These are phyloP conservation scores for Malus fusca DNA, from an alignment of 306 rosid genomes.

Conservation along the genomic window DNA sequence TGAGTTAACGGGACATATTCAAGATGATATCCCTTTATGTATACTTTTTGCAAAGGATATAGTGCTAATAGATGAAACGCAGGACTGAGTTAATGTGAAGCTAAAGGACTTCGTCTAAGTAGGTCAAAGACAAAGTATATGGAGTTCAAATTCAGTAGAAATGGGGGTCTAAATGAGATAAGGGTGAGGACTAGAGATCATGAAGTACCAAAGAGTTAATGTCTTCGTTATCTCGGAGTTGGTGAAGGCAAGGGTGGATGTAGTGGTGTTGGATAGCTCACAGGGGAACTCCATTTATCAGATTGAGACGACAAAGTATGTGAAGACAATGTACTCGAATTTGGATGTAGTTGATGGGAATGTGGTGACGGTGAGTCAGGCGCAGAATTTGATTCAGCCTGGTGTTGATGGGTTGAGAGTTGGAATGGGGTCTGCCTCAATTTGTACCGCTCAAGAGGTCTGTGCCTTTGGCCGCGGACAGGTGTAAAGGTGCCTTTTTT, in stretches of 20 bases:
- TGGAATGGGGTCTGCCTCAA: slow-evolving; percentile 98
- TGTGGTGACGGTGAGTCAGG: slow-evolving; percentile 83
- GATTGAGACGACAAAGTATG: slow-evolving; percentile 73
- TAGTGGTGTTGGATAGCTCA: slow-evolving; percentile 85
- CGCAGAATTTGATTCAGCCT: slow-evolving; percentile 76
- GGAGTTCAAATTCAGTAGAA: too few species aligned
- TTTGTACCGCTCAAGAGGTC: slow-evolving; percentile 93
- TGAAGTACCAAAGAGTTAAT: too few species aligned
- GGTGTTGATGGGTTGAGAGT: slow-evolving; percentile 88
- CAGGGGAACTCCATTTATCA: slow-evolving; percentile 91
- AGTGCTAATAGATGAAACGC: too few species aligned
- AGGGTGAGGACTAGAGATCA: too few species aligned
- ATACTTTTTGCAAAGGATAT: too few species aligned
- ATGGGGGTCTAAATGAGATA: too few species aligned
- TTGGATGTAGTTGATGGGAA: slow-evolving; percentile 91
- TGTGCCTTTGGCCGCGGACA: slow-evolving; percentile 98
- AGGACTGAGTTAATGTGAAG: too few species aligned
- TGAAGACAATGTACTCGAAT: slow-evolving; percentile 48
- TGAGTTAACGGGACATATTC: too few species aligned
- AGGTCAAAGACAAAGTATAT: too few species aligned
- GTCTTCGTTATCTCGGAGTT: slow-evolving; percentile 15
- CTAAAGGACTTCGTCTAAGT: too few species aligned
- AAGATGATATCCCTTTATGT: too few species aligned
- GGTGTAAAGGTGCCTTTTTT: slow-evolving; percentile 31
- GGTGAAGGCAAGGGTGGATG: slow-evolving; percentile 75